These are phyloP conservation scores for Geum urbanum DNA, from an alignment of 306 rosid species.

Conservation along the genomic window DNA sequence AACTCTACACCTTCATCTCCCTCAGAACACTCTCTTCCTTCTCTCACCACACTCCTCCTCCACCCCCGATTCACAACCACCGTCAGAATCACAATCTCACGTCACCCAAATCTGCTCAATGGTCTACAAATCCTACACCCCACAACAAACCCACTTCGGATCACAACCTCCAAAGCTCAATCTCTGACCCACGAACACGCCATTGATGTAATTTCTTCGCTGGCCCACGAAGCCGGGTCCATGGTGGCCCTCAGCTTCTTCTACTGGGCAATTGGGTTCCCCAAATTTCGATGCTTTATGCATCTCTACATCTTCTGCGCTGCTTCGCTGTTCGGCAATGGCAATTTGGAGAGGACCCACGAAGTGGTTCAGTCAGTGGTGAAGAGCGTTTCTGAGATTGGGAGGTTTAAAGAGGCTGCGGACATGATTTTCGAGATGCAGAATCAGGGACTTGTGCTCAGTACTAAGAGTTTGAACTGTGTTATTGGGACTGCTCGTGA, in stretches of 20 bases:
- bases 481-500: constrained; percentile 33
- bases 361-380: constrained; percentile 71
- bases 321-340: constrained; percentile 44
- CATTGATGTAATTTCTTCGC: constrained; percentile 61
- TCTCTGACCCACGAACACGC: constrained; percentile 60
- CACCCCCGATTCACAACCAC: constrained; percentile 22
- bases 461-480: constrained; percentile 51
- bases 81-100: constrained; percentile 31
- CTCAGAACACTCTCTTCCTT: constrained; percentile 29
- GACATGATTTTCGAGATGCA: constrained; percentile 74
- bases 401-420: constrained; percentile 71
- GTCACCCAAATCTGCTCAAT: constrained; percentile 49
- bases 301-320: constrained; percentile 65
- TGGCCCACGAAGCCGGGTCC: constrained; percentile 65
- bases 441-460: constrained; percentile 59
- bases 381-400: constrained; percentile 53
- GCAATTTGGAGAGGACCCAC: constrained; percentile 58
- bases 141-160: constrained; percentile 33
- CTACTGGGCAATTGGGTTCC: constrained; percentile 54
- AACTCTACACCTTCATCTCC: constrained; percentile 19
- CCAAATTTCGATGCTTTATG: constrained; percentile 67
- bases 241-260: constrained; percentile 74
- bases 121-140: constrained; percentile 54
- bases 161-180: constrained; percentile 42
- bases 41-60: constrained; percentile 15